Conservation (phyloP, 495 filamentous ascomycete species). For the Aspergillus cristatus region DNA sequence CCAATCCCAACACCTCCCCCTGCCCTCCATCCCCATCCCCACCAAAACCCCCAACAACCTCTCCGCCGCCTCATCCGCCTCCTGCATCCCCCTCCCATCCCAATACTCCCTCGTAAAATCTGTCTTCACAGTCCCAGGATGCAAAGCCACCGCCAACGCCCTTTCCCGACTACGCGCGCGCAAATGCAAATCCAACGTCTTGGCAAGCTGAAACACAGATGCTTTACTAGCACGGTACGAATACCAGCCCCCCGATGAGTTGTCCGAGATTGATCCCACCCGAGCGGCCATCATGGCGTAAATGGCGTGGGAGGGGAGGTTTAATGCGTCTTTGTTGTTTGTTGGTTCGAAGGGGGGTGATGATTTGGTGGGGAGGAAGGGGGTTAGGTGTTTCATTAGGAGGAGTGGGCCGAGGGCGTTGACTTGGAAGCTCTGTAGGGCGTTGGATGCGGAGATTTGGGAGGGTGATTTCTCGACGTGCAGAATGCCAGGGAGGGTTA, state of each 20-base stretch:
- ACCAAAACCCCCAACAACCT: slow-evolving; percentile 44
- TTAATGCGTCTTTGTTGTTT: not conserved
- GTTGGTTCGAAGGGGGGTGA: slow-evolving; percentile 12
- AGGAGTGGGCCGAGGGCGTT: slow-evolving; percentile 65
- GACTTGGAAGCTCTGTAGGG: slow-evolving; percentile 46
- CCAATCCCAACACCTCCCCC: not conserved
- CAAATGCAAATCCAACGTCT: slow-evolving; percentile 65
- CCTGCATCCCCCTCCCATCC: slow-evolving; percentile 50
- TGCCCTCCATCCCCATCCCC: not conserved
- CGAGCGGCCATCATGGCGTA: slow-evolving; percentile 63
- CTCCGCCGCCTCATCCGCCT: slow-evolving; percentile 50
- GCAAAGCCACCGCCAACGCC: slow-evolving; percentile 59
- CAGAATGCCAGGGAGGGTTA: slow-evolving; percentile 64
- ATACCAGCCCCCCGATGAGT: slow-evolving; percentile 63
- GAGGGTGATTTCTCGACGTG: slow-evolving; percentile 63
- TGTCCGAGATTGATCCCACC: slow-evolving; percentile 66
- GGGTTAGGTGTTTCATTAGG: slow-evolving; percentile 63
- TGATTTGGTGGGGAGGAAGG: slow-evolving; percentile 52
- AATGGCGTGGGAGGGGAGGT: slow-evolving; percentile 40
- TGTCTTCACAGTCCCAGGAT: slow-evolving; percentile 77
- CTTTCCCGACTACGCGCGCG: slow-evolving; percentile 41
- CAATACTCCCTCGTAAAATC: slow-evolving; percentile 65
- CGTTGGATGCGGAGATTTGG: slow-evolving; percentile 47
- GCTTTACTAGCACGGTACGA: slow-evolving; percentile 68
- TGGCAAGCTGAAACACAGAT: slow-evolving; percentile 58